phyloP scores from a whole-genome alignment of 2,329 filamentous ascomycete genomes.

The Chalara sp. region DNA sequence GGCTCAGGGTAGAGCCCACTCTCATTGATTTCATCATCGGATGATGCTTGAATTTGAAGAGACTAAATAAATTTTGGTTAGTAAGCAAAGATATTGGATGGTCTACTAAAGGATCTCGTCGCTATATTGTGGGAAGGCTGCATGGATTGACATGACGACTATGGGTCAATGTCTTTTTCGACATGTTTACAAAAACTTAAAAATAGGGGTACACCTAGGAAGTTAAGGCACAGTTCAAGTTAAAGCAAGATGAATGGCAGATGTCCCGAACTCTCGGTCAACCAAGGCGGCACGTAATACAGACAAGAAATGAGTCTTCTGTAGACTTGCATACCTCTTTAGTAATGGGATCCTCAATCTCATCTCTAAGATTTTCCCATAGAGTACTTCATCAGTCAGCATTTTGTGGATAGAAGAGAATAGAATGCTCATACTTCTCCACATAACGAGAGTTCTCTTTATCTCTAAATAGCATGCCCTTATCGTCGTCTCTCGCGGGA shows the following conservation, averaged over 20 bases:
- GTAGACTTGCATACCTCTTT: too few relatives aligned
- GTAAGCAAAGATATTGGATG: too few relatives aligned
- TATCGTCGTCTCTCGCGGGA: background rate
- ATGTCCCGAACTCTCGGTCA: too few relatives aligned
- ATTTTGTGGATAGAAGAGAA: background rate
- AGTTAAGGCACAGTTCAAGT: too few relatives aligned
- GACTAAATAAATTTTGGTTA: too few relatives aligned
- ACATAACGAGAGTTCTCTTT: slow-evolving; percentile 21
- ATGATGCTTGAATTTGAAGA: slow-evolving; percentile 21
- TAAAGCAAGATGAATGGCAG: too few relatives aligned
- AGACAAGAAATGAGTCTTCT: too few relatives aligned
- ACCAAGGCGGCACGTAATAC: too few relatives aligned
- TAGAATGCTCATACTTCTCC: slow-evolving; percentile 16
- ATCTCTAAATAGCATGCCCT: background rate
- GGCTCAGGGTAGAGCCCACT: slow-evolving; percentile 14
- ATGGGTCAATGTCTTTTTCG: slow-evolving; percentile 6
- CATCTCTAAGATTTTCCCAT: slow-evolving; percentile 24
- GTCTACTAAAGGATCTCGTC: too few relatives aligned
- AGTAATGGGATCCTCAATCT: slow-evolving; percentile 14
- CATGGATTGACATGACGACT: slow-evolving; percentile 9
- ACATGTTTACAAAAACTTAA: too few relatives aligned
- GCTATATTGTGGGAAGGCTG: too few relatives aligned
- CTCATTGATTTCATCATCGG: slow-evolving; percentile 25
- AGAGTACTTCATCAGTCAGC: slow-evolving; percentile 16
- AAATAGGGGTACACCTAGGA: too few relatives aligned